Evolutionary conservation across 306 rosid genomes (phyloP).

Genomic region (Vigna trinervia): DNA sequence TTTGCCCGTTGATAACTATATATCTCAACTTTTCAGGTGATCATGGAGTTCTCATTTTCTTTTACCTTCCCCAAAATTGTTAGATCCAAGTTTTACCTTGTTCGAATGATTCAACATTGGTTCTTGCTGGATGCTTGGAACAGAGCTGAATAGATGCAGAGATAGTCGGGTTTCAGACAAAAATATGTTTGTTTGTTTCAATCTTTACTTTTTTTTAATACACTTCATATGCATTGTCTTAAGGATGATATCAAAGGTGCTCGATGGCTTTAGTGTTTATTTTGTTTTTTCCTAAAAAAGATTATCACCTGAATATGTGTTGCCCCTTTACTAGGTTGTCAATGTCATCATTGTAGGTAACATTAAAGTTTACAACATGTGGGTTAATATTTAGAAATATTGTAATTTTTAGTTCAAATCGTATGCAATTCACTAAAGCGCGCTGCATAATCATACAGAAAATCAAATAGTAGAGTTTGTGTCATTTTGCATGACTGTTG

Average conservation of each 20-base stretch:
- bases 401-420: too few relatives aligned
- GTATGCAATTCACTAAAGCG: too few relatives aligned
- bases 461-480: too few relatives aligned
- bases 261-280: background rate
- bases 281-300: background rate
- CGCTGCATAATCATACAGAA: too few relatives aligned
- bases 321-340: background rate
- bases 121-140: constrained; percentile 25
- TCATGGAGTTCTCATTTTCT: constrained; percentile 20
- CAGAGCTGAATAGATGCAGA: constrained; percentile 19
- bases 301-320: background rate
- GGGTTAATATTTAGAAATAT: too few relatives aligned
- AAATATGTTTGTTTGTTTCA: background rate
- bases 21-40: constrained; percentile 18
- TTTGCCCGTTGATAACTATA: constrained; percentile 1
- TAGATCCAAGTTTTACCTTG: background rate
- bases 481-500: too few relatives aligned
- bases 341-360: background rate
- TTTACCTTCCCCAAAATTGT: background rate
- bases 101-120: background rate
- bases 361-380: background rate
- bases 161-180: background rate
- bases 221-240: background rate
- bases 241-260: background rate
- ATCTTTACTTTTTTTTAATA: background rate